Percentiles rank a stretch among this genome's conserved stretches.
Conservation (phyloP, 495 filamentous ascomycete species). For the Penicillium robsamsonii region DNA sequence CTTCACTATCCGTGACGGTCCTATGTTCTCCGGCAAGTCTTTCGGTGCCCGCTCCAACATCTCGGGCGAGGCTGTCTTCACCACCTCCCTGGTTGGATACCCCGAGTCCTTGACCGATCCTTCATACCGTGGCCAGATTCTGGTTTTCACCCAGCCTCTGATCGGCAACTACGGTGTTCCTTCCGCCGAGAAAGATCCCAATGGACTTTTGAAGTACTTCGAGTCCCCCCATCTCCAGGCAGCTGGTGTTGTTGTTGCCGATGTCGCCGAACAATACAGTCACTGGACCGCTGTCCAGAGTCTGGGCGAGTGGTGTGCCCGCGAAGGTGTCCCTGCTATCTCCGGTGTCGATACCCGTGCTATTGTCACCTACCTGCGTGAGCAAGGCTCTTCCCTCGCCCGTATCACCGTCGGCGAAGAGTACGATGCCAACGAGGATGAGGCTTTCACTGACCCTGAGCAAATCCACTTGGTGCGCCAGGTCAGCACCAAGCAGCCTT, state of each 20-base stretch:
- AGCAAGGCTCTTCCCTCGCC: conserved; percentile 93
- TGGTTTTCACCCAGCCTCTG: conserved; percentile 97
- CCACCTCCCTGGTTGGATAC: conserved; percentile 89
- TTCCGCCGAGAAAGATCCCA: conserved; percentile 69
- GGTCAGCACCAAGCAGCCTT: conserved; percentile 96
- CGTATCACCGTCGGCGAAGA: conserved; percentile 95
- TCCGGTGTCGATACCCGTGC: conserved; percentile 95
- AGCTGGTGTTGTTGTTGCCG: conserved; percentile 90
- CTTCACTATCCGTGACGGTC: conserved; percentile 92
- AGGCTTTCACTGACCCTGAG: conserved; percentile 91
- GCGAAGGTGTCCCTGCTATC: conserved; percentile 94
- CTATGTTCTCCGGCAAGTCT: conserved; percentile 89
- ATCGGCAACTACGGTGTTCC: conserved; percentile 99
- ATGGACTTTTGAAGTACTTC: conserved; percentile 85
- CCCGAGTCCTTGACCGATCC: conserved; percentile 98
- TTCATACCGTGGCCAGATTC: conserved; percentile 96
- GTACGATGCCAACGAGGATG: conserved; percentile 98
- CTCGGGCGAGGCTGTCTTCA: conserved; percentile 93
- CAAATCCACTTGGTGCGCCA: conserved; percentile 93
- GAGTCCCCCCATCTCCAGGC: conserved; percentile 97
- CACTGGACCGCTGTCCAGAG: conserved; percentile 99
- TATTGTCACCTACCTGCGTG: conserved; percentile 92
- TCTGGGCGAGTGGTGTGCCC: conserved; percentile 87
- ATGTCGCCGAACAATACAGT: conserved; percentile 88
- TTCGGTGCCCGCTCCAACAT: conserved; percentile 91